Evolutionary conservation across 1,284 basidiomycete species (phyloP).

Genomic region (Leccinum subrobustum): DNA sequence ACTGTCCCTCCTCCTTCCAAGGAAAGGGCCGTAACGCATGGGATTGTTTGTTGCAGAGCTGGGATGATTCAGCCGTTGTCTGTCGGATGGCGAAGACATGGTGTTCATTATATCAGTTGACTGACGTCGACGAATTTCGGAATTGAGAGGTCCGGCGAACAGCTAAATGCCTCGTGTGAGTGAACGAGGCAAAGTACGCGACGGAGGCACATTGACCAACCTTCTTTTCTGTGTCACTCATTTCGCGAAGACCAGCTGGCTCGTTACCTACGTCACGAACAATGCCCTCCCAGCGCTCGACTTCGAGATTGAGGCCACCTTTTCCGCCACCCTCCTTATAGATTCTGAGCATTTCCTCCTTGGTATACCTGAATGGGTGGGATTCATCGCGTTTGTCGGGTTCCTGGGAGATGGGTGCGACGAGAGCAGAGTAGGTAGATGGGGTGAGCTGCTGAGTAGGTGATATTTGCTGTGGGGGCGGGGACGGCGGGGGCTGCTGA

Average conservation of each 20-base stretch:
- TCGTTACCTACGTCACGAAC: constrained; percentile 73
- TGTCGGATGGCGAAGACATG: constrained; percentile 54
- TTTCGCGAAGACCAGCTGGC: constrained; percentile 76
- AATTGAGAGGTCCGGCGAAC: constrained; percentile 73
- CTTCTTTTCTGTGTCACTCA: constrained; percentile 86
- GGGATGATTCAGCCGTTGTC: constrained; percentile 54
- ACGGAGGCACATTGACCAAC: constrained; percentile 42
- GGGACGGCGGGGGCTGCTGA: constrained; percentile 52
- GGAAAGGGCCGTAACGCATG: constrained; percentile 59
- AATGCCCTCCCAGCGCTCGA: constrained; percentile 84
- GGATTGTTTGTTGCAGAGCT: constrained; percentile 52
- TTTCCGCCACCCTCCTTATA: constrained; percentile 79
- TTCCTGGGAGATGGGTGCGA: constrained; percentile 55
- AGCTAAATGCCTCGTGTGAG: constrained; percentile 48
- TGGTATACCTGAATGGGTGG: constrained; percentile 83
- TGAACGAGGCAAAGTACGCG: constrained; percentile 10
- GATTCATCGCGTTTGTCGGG: constrained; percentile 58
- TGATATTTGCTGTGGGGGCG: constrained; percentile 45
- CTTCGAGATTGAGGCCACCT: constrained; percentile 76
- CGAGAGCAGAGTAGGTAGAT: constrained; percentile 79
- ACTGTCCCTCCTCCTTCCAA: constrained; percentile 63
- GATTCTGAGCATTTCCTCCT: constrained; percentile 81
- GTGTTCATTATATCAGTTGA: constrained; percentile 67
- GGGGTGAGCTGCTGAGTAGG: constrained; percentile 47
- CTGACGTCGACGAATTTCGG: constrained; percentile 78